Base-by-base conservation (phyloP, 1,139 yeast species). In the Taphrina flavorubra region DNA sequence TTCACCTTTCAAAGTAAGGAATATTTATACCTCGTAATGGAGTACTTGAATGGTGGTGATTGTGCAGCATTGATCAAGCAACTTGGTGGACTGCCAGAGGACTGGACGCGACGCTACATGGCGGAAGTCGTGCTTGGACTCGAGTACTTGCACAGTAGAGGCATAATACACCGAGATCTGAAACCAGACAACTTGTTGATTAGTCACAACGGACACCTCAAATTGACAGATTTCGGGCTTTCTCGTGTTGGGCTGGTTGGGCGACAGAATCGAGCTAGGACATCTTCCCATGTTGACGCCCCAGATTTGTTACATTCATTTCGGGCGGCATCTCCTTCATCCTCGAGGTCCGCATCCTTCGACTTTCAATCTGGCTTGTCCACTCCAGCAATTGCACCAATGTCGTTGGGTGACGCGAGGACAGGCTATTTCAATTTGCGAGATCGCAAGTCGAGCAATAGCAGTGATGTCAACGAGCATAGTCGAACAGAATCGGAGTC, bases 21-120 rank as follows among this genome's bases (percentile, higher is more conserved):
- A 73, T 92, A 89, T 76, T 81, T 95, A 37, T 95, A 90, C 76
- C 81, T 95, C 73, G 99, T 95, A 1, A 94, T 95, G 98, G 99
- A 95, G 77, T 95, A 92, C 76, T 81, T 94, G 61, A 91, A 90
- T 74, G 99, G 99, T 51, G 99, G 99, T 39, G 99, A 95, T 77
- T 86, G 96, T 76, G 96, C 97, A 0, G 89, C 97, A 0, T 80
- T 95, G 63, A 80, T 95, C 42, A 90, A 90, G 74, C 86, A 87
- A 77, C 81, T 92, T 77, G 97, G 96, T 0, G 79, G 90, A 51
- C 90, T 97, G 0, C 87, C 90, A 68, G 89, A 87, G 70, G 78
- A 76, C 16, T 94, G 99, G 99, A 88, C 96, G 0, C 86, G 84
- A 71, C 83, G 89, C 72, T 95, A 94, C 74, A 84, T 91, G 70